phyloP scores from a whole-genome alignment of 306 rosid species.

The Alnus glutinosa region DNA sequence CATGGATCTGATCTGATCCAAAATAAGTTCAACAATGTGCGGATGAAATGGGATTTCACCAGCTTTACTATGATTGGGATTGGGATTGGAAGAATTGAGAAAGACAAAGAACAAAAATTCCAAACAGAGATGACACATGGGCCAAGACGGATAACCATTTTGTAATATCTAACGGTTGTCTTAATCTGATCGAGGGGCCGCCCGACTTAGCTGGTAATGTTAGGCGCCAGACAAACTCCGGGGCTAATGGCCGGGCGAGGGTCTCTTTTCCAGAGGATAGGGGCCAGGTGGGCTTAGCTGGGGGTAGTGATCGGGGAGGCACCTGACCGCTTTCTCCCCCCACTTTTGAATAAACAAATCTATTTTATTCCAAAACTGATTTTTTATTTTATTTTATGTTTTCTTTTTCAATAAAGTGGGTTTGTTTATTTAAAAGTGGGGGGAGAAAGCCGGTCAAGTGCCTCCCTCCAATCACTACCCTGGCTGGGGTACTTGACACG shows the following conservation, averaged over 20 bases:
- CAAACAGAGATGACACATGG: constrained; percentile 31
- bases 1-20: neutral
- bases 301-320: too few relatives aligned
- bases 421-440: too few relatives aligned
- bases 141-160: constrained; percentile 21
- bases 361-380: too few relatives aligned
- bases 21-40: constrained; percentile 20
- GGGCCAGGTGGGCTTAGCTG: neutral
- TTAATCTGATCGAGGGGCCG: neutral
- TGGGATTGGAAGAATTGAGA: constrained; percentile 32
- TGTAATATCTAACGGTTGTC: constrained; percentile 1
- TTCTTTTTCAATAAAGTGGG: too few relatives aligned
- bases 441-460: too few relatives aligned
- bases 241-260: neutral
- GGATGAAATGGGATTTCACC: constrained; percentile 25
- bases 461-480: too few relatives aligned
- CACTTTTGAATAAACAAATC: too few relatives aligned
- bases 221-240: constrained; percentile 1
- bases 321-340: too few relatives aligned
- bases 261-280: constrained; percentile 2
- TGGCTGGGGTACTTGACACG: neutral
- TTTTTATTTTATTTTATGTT: too few relatives aligned
- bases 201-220: neutral
- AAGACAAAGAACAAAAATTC: constrained; percentile 24
- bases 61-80: constrained; percentile 20